phyloP scores from a whole-genome alignment of 2,329 filamentous ascomycete genomes.

The Aspergillus sp. region DNA sequence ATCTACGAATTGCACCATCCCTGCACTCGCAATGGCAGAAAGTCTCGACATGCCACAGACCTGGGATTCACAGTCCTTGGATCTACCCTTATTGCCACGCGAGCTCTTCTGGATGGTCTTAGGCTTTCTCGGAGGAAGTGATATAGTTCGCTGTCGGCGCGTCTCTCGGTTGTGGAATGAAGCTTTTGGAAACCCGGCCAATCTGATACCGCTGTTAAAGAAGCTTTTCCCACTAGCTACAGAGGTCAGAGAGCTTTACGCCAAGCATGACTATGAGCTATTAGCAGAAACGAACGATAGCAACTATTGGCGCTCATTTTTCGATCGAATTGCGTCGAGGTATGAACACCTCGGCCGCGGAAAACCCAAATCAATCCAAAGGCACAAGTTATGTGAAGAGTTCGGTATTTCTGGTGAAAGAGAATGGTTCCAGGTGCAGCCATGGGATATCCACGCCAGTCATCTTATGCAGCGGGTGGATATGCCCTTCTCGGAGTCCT shows the following conservation, averaged over 20 bases:
- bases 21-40: not conserved
- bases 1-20: not conserved
- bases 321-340: constrained; percentile 53
- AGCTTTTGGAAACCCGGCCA: constrained; percentile 51
- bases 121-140: constrained; percentile 49
- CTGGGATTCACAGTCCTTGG: constrained; percentile 10
- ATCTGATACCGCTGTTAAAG: constrained; percentile 51
- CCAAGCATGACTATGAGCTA: not conserved
- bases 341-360: constrained; percentile 56
- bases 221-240: constrained; percentile 54
- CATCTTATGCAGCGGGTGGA: constrained; percentile 32
- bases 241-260: constrained; percentile 49
- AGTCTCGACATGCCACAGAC: not conserved
- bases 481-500: constrained; percentile 36
- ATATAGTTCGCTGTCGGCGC: constrained; percentile 53
- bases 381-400: constrained; percentile 43
- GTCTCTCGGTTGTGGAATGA: constrained; percentile 52
- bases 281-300: constrained; percentile 2
- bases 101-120: constrained; percentile 60
- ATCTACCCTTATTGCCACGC: constrained; percentile 48
- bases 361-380: constrained; percentile 48
- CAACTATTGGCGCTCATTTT: constrained; percentile 33
- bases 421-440: constrained; percentile 43
- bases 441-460: constrained; percentile 43
- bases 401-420: constrained; percentile 33